phyloP scores from a whole-genome alignment of 441 rosid species.

The Macaranga tanarius region DNA sequence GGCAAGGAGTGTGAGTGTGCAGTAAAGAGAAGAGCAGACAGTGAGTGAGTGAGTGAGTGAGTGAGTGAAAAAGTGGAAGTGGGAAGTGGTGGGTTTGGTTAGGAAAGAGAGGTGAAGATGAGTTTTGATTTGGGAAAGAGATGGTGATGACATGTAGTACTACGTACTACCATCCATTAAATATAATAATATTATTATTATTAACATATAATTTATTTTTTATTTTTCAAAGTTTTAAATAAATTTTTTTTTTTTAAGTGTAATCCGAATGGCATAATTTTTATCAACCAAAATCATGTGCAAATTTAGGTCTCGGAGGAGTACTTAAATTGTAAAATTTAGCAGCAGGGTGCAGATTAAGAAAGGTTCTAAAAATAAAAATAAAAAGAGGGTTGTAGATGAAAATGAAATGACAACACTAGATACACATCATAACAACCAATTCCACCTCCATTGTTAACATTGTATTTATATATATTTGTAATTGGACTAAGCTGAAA shows the following conservation, averaged over 20 bases:
- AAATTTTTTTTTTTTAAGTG: too few species aligned
- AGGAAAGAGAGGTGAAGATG: slow-evolving; percentile 16
- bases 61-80: background rate
- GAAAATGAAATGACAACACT: slow-evolving; percentile 9
- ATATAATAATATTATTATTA: background rate
- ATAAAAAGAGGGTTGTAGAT: background rate
- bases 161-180: background rate
- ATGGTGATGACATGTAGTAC: background rate
- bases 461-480: background rate
- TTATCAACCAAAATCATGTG: background rate
- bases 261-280: background rate
- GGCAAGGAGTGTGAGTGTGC: background rate
- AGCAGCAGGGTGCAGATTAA: background rate
- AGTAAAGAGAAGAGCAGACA: background rate
- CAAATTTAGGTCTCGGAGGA: background rate
- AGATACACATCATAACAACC: background rate
- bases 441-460: background rate
- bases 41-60: background rate
- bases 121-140: background rate
- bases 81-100: slow-evolving; percentile 1
- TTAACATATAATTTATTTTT: background rate
- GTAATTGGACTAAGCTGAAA: slow-evolving; percentile 13
- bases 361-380: background rate
- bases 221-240: too few species aligned
- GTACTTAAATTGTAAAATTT: background rate